phyloP scores from a whole-genome alignment of 2,329 filamentous ascomycete genomes.

The Davidsoniella neocaledoniae region DNA sequence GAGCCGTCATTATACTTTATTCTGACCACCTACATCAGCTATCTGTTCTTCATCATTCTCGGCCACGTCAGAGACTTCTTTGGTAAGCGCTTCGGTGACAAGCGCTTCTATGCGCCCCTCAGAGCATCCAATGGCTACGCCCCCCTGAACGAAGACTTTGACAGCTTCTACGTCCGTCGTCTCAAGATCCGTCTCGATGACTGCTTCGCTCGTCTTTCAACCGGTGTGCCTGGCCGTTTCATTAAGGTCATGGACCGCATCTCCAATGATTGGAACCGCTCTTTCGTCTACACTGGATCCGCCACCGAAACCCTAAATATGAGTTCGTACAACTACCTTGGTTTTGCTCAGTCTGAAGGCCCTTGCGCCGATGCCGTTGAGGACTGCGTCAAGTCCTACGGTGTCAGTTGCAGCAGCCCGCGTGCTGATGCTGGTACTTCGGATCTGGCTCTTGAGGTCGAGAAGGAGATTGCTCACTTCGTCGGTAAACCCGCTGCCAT shows the following conservation, averaged over 20 bases:
- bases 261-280: conserved; percentile 80
- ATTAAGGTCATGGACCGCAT: conserved; percentile 85
- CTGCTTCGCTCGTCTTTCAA: conserved; percentile 83
- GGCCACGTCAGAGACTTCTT: conserved; percentile 96
- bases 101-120: conserved; percentile 66
- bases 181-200: conserved; percentile 92
- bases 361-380: conserved; percentile 91
- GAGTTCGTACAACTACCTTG: conserved; percentile 99
- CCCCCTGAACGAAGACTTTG: conserved; percentile 92
- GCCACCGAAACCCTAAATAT: conserved; percentile 92
- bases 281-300: conserved; percentile 78
- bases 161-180: conserved; percentile 91
- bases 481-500: conserved; percentile 89
- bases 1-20: conserved; percentile 95
- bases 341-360: conserved; percentile 92
- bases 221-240: conserved; percentile 83
- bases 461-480: conserved; percentile 75
- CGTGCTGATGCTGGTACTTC: conserved; percentile 72
- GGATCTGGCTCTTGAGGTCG: conserved; percentile 76
- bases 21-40: conserved; percentile 95
- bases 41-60: conserved; percentile 86
- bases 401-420: conserved; percentile 66
- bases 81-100: conserved; percentile 80
- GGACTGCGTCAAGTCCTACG: conserved; percentile 68
- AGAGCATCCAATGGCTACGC: conserved; percentile 78